Evolutionary conservation across 129 eudicot genomes (phyloP), one percentile per base, ranked within the genome.

Genomic region (Gnaphalium uliginosum): DNA sequence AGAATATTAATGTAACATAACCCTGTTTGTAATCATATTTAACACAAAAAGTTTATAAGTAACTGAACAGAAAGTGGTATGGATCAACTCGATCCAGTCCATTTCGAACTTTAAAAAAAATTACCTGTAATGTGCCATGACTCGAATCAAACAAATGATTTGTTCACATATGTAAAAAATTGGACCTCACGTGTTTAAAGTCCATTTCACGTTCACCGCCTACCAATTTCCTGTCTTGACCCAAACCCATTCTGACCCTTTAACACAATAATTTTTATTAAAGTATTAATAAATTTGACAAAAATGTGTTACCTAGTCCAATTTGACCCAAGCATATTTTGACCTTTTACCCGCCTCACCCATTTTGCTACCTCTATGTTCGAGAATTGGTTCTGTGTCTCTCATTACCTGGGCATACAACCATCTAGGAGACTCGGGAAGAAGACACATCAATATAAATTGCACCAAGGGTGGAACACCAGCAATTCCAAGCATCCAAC

Each of bases 381-480:
- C 21, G 3, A 73, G 72, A 64, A 48, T 37, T 37, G 43, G 51
- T 39, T 17, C 9, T 2, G 7, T 13, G 48, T 30, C 30, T 26
- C 17, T 15, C n/a, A 19, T 62, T 81, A 91, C 97, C 88, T 91
- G 79, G 37, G 88, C 68, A 75, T 91, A 86, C 24, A 91, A 78
- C 97, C 97, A 91, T 76, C 96, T 82, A 15, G 97, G 92, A 72
- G 96, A 91, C 82, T 91, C 97, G 0, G 96, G 97, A 46, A 91
- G 88, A 3, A 76, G 83, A 30, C 88, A 54, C 97, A 87, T 89
- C 54, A 91, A 75, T 29, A 86, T 6, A 78, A 91, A 86, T 71
- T 89, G 97, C 24, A 91, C 76, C 32, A 85, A 35, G 11, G 92
- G 89, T 6, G 96, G 92, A 75, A 91, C 72, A 66, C 87, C 90